Evolutionary conservation across 2,329 filamentous ascomycete genomes (phyloP), one percentile per base, ranked within the genome.

Genomic region (Neonectria faginata): DNA sequence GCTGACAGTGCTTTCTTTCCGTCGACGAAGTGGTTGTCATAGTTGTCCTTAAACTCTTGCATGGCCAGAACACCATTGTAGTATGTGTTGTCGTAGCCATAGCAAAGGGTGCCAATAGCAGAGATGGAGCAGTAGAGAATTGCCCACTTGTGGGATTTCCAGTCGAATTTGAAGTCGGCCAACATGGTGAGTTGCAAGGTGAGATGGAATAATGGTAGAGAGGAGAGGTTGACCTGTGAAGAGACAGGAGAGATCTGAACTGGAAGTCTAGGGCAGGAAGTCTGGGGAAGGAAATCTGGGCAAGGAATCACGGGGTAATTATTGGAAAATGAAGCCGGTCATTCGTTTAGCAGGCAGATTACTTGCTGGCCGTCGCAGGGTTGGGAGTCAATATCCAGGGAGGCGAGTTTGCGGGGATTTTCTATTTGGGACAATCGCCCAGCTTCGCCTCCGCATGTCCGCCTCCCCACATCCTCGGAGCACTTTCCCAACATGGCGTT

Each of bases 11-110:
- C 63, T 25, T 55, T 53, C 16, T 57, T 60, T 12, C 74, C 74
- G 54, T 70, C 57, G 18, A 54, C 59, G 20, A 70, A 67, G 25
- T 29, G 22, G 20, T 57, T 58, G 2, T 45, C 75, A 58, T 73
- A 77, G 57, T 74, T 62, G 57, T 71, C 59, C 44, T 69, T 74
- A 53, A 76, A 76, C 52, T 67, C 55, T 55, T 69, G 62, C 75
- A 77, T 77, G 29, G 67, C 75, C 12, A 70, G 68, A 53, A 74
- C 62, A 36, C 74, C 70, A 48, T 67, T 69, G 57, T 74, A 76
- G 62, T 72, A 77, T 45, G 74, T 66, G 16, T 60, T 44, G 31
- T 60, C 57, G 36, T 60, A 60, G 16, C 57, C 57, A 18, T 60
- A 60, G 48, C 57, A 60, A 18, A 60, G 57, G 5, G 57, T 50